Evolutionary conservation across 2,329 filamentous ascomycete genomes (phyloP).

Genomic region (Penicillium frequentans): DNA sequence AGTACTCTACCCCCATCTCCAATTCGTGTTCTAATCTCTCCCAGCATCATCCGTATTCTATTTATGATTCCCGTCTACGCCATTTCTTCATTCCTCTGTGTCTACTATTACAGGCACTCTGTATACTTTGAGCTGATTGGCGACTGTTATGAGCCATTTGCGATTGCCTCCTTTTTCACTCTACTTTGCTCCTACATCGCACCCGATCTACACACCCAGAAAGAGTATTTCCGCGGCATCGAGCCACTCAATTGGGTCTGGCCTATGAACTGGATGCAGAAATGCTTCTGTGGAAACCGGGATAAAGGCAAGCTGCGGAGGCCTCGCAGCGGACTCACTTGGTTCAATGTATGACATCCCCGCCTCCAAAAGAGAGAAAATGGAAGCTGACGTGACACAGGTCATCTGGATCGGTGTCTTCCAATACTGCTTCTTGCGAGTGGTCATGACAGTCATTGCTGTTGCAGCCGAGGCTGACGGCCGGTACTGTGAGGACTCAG

Average conservation of each 20-base stretch:
- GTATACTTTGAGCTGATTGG: constrained; percentile 80
- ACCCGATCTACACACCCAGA: constrained; percentile 75
- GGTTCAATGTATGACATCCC: constrained; percentile 69
- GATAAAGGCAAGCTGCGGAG: constrained; percentile 68
- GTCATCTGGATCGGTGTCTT: constrained; percentile 74
- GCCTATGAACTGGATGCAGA: constrained; percentile 62
- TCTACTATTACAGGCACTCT: constrained; percentile 72
- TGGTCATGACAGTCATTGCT: constrained; percentile 50
- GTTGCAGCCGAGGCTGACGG: constrained; percentile 3
- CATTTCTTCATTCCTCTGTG: constrained; percentile 69
- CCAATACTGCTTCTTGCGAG: constrained; percentile 80
- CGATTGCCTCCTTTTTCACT: constrained; percentile 83
- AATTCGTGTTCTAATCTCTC: constrained; percentile 3
- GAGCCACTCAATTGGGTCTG: constrained; percentile 71
- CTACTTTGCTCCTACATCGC: constrained; percentile 79
- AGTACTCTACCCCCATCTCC: constrained; percentile 11
- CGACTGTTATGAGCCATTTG: constrained; percentile 87
- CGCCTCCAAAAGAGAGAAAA: background rate
- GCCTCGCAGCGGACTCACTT: constrained; percentile 79
- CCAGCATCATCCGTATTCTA: constrained; percentile 79
- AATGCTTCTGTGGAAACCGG: constrained; percentile 62
- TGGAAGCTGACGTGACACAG: constrained; percentile 7
- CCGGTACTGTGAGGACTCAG: constrained; percentile 71
- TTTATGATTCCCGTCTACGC: constrained; percentile 86
- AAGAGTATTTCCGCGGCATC: constrained; percentile 73